phyloP scores from a whole-genome alignment of 768 basidiomycete species.

The Suillus cothurnatus region DNA sequence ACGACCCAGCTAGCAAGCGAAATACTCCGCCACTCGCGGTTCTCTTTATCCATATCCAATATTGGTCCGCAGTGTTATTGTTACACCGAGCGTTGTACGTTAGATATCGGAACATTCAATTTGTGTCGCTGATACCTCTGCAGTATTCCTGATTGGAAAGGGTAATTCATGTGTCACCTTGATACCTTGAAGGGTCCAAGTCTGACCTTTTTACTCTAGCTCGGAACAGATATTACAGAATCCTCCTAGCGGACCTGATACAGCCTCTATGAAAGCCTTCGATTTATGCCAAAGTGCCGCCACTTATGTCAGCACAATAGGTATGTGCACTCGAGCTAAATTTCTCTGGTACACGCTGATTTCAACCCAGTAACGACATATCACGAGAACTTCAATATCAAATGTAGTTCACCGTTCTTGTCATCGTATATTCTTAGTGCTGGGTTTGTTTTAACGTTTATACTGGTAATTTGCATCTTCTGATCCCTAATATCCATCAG shows the following conservation, averaged over 20 bases:
- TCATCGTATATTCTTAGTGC: constrained; percentile 71
- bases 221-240: constrained; percentile 47
- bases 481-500: constrained; percentile 36
- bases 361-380: constrained; percentile 49
- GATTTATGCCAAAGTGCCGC: constrained; percentile 78
- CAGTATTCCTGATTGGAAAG: constrained; percentile 75
- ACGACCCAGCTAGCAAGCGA: constrained; percentile 56
- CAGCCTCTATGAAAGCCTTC: constrained; percentile 63
- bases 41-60: constrained; percentile 69
- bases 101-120: constrained; percentile 1
- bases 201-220: constrained; percentile 28
- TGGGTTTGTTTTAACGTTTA: constrained; percentile 51
- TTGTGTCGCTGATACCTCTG: constrained; percentile 13
- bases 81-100: constrained; percentile 82
- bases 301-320: constrained; percentile 64
- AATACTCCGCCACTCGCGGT: constrained; percentile 63
- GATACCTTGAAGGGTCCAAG: not conserved
- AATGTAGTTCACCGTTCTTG: constrained; percentile 62
- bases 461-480: not conserved
- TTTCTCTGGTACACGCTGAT: constrained; percentile 11
- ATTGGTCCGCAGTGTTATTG: constrained; percentile 74
- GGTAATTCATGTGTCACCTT: constrained; percentile 40
- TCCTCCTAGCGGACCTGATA: constrained; percentile 39
- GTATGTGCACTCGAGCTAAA: constrained; percentile 37
- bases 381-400: constrained; percentile 62